Conservation (phyloP, 257 asterid genomes). For the Solanum infundibuliforme region DNA sequence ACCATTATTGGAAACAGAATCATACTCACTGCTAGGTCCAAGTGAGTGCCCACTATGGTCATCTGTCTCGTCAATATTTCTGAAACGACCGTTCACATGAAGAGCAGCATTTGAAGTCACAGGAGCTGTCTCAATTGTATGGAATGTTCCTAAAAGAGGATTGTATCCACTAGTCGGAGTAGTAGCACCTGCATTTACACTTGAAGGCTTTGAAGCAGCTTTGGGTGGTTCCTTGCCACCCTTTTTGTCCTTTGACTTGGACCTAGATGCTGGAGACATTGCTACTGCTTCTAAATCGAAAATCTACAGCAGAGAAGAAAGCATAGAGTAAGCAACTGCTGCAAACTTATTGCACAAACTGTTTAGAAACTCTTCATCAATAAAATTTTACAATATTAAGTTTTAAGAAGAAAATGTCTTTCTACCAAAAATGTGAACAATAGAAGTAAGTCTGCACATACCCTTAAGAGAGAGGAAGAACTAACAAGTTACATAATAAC, state of each 20-base stretch:
- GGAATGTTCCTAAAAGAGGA: constrained; percentile 74
- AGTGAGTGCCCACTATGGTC: constrained; percentile 52
- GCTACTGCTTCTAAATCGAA: constrained; percentile 16
- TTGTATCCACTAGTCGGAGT: constrained; percentile 70
- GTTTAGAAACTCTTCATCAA: neutral
- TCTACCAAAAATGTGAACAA: neutral
- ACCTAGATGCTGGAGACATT: constrained; percentile 78
- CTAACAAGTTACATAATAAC: neutral
- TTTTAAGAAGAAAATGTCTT: neutral
- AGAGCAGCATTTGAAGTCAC: constrained; percentile 40
- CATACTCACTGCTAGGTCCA: constrained; percentile 52
- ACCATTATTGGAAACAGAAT: constrained; percentile 74
- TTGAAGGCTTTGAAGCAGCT: constrained; percentile 54
- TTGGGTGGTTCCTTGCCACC: constrained; percentile 57
- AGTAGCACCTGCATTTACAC: constrained; percentile 37
- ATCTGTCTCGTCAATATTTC: constrained; percentile 77
- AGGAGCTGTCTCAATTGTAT: constrained; percentile 58
- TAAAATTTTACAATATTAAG: neutral
- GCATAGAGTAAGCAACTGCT: neutral
- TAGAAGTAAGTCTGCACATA: neutral
- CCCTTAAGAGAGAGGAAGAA: neutral
- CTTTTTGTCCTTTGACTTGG: constrained; percentile 81
- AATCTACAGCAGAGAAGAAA: constrained; percentile 15
- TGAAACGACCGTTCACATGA: constrained; percentile 71
- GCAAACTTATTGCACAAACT: neutral